phyloP scores from a whole-genome alignment of 768 basidiomycete genomes.

The Amyloporia xantha region DNA sequence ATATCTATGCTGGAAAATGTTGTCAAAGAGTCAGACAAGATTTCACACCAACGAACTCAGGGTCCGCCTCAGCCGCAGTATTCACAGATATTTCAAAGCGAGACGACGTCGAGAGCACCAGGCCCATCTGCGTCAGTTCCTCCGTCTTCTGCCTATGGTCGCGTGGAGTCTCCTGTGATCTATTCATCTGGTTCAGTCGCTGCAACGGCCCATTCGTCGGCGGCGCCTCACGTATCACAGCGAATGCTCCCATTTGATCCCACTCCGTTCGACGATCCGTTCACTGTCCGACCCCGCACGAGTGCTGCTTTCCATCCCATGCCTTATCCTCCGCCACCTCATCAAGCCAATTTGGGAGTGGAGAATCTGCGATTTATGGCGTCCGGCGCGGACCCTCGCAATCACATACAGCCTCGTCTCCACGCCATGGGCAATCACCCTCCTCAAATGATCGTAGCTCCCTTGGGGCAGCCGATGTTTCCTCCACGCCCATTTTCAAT shows the following conservation, averaged over 20 bases:
- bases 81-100: constrained; percentile 12
- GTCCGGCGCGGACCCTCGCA: constrained; percentile 9
- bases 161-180: constrained; percentile 22
- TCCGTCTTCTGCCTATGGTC: constrained; percentile 16
- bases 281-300: constrained; percentile 31
- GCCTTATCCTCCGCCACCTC: constrained; percentile 14
- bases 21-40: constrained; percentile 64
- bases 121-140: constrained; percentile 23
- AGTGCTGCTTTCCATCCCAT: constrained; percentile 25
- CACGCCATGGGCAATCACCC: background rate
- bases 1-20: constrained; percentile 66
- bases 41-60: constrained; percentile 27
- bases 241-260: constrained; percentile 4
- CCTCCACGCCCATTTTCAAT: constrained; percentile 4
- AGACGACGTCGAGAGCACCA: constrained; percentile 1
- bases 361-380: constrained; percentile 41
- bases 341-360: constrained; percentile 45
- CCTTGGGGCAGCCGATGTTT: constrained; percentile 3
- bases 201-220: background rate
- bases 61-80: constrained; percentile 8
- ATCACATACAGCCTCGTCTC: constrained; percentile 1
- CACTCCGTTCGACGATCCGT: constrained; percentile 18
- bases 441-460: background rate
- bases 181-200: constrained; percentile 28
- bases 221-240: background rate